A percentile compares a stretch with the other conserved stretches of the same genome.
Conservation (phyloP, 495 filamentous ascomycete species). For the Schizothecium vesticola region DNA sequence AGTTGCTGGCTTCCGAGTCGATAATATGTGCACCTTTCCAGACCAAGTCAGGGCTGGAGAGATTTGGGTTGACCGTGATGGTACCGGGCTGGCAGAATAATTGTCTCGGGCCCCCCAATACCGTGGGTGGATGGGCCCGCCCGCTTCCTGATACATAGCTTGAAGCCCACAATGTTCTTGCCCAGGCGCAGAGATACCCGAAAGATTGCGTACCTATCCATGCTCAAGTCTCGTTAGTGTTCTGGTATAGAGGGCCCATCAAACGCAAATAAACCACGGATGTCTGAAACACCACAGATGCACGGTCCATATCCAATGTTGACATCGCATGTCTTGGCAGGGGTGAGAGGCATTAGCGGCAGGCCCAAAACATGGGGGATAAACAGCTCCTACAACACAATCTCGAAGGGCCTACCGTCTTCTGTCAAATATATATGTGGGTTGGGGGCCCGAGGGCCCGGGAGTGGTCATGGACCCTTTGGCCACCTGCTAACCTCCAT, state of each 20-base stretch:
- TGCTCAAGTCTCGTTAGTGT: neutral
- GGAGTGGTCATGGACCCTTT: neutral
- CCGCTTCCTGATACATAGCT: neutral
- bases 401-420: too few species aligned
- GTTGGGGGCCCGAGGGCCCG: too few species aligned
- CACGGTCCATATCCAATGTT: neutral
- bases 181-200: neutral
- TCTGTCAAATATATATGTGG: neutral
- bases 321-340: neutral
- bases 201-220: neutral
- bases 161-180: neutral
- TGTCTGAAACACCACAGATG: neutral
- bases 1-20: neutral
- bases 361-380: too few species aligned
- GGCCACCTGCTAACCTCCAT: neutral
- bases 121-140: neutral
- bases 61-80: neutral
- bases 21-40: neutral
- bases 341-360: neutral
- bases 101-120: too few species aligned
- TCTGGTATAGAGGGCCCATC: neutral
- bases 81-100: neutral
- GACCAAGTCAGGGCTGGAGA: neutral
- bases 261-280: neutral
- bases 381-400: too few species aligned